Conservation (phyloP, 2,329 filamentous ascomycete species). For the Paecilomyces sp. region DNA sequence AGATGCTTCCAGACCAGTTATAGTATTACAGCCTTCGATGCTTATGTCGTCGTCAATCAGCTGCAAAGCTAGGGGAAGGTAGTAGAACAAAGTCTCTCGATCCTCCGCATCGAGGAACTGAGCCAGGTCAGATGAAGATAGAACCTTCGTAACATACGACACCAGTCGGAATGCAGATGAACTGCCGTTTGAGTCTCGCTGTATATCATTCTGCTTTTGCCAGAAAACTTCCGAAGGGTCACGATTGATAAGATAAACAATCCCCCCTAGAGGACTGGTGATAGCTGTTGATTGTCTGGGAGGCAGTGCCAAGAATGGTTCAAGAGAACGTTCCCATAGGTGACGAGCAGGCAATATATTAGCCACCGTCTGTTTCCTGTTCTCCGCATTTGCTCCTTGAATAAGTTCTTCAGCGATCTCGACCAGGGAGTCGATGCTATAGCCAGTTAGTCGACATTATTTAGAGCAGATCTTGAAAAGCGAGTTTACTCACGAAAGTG, state of each 20-base stretch:
- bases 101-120: constrained; percentile 23
- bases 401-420: constrained; percentile 46
- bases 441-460: constrained; percentile 17
- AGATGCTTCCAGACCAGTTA: constrained; percentile 42
- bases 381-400: constrained; percentile 21
- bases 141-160: constrained; percentile 57
- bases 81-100: constrained; percentile 38
- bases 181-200: constrained; percentile 60
- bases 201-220: constrained; percentile 24
- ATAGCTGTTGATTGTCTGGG: constrained; percentile 58
- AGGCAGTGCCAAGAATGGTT: constrained; percentile 39
- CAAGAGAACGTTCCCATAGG: constrained; percentile 60
- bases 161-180: constrained; percentile 70
- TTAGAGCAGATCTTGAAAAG: neutral
- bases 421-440: constrained; percentile 50
- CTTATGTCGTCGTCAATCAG: constrained; percentile 55
- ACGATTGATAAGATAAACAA: constrained; percentile 54
- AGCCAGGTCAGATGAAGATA: constrained; percentile 38
- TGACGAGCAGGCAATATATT: constrained; percentile 57
- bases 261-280: constrained; percentile 64
- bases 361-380: constrained; percentile 18
- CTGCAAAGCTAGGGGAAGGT: constrained; percentile 48
- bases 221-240: constrained; percentile 17
- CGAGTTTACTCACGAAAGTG: constrained; percentile 37
- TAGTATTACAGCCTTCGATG: constrained; percentile 47